A percentile compares a stretch with the other conserved stretches of the same genome.
Conservation (phyloP, 768 basidiomycete genomes). For the Leccinum pellstonianum region DNA sequence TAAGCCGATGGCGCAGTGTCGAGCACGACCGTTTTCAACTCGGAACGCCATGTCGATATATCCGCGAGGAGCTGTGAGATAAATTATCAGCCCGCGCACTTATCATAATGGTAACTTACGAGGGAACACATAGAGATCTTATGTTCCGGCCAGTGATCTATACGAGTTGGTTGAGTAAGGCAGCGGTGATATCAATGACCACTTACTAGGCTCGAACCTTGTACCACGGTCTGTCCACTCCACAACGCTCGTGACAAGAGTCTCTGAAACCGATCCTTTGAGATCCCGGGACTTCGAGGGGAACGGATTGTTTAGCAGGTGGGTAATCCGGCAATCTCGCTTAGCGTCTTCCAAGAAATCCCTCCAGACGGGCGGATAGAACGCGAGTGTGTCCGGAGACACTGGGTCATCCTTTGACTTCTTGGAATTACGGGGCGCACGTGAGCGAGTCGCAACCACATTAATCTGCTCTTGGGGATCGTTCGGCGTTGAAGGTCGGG, state of each 20-base stretch:
- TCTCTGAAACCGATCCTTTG: background rate
- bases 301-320: background rate
- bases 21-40: background rate
- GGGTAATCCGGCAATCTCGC: background rate
- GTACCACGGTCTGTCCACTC: background rate
- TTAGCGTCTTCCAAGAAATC: background rate
- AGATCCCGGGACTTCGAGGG: background rate
- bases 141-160: background rate
- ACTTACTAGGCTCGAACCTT: background rate
- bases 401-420: background rate
- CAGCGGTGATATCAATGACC: background rate
- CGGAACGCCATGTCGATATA: background rate
- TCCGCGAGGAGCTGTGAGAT: background rate
- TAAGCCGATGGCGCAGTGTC: background rate
- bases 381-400: background rate
- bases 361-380: background rate
- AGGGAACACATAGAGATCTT: background rate
- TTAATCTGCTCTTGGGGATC: too few species aligned
- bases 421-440: background rate
- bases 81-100: background rate
- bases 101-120: background rate
- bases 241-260: background rate
- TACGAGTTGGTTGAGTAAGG: background rate
- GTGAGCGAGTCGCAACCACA: background rate
- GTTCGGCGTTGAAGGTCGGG: too few species aligned